Evolutionary conservation across 108 stramenopile species (phyloP).

Genomic region (Pseudonitzschia multistriata): DNA sequence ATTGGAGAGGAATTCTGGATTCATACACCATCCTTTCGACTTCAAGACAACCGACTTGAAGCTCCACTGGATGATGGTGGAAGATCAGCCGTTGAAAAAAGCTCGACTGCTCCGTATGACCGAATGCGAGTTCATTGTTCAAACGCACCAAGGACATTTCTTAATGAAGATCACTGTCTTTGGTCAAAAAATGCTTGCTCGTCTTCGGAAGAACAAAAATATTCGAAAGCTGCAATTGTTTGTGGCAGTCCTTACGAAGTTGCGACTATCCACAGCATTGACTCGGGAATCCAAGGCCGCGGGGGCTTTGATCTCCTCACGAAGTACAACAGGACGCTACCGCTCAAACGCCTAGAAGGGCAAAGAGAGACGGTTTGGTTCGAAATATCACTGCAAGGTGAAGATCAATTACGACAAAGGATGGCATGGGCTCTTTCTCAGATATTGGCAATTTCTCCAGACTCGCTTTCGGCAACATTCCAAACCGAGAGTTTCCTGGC

Average conservation of each 20-base stretch:
- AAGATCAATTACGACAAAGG: conserved; percentile 68
- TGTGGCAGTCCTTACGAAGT: conserved; percentile 61
- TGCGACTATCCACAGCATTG: conserved; percentile 44
- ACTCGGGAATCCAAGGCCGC: not conserved
- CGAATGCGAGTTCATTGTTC: conserved; percentile 33
- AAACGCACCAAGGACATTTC: conserved; percentile 46
- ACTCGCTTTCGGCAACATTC: not conserved
- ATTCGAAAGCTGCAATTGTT: conserved; percentile 28
- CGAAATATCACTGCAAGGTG: conserved; percentile 34
- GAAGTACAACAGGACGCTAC: not conserved
- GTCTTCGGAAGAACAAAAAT: not conserved
- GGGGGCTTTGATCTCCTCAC: not conserved
- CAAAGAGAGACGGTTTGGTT: conserved; percentile 41
- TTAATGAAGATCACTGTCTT: conserved; percentile 57
- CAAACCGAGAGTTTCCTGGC: conserved; percentile 37
- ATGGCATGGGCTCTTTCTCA: conserved; percentile 78
- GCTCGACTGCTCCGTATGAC: conserved; percentile 1
- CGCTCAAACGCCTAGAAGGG: not conserved
- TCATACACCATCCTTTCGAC: conserved; percentile 8
- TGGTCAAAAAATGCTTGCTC: conserved; percentile 44
- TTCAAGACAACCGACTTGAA: conserved; percentile 50
- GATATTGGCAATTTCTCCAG: conserved; percentile 50
- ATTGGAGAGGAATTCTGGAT: not conserved
- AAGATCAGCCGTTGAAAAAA: conserved; percentile 22
- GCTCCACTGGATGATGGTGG: conserved; percentile 55